Base-by-base conservation (phyloP, 495 filamentous ascomycete genomes). In the Penicillium atrosanguineum region DNA sequence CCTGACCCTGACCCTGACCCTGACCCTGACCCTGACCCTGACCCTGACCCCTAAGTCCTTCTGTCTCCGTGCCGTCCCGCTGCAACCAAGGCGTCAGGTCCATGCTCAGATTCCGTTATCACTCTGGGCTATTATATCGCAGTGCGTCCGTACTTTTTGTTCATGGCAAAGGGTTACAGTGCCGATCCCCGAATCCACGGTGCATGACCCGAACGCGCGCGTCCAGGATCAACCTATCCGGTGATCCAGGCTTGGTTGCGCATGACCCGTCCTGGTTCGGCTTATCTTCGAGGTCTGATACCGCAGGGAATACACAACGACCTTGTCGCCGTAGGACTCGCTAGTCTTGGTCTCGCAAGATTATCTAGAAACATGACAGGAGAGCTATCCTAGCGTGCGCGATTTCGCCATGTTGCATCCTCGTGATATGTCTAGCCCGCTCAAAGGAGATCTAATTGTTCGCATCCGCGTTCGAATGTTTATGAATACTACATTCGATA, bases 191-290 rank as follows among this genome's bases (percentile, higher is more conserved):
- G 34, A 31, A n/a, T 23, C 41, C 34, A 11, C 53, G 47, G 46
- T 39, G 50, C 62, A 61, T 60, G 60, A 60, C 58, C 55, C 44
- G 36, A 51, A 39, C 39, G 25, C 29, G 25, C 36, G 29, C 23
- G 39, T 43, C 46, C 41, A 57, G 47, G 57, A 54, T 52, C 57
- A 44, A 38, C 51, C 54, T 44, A 56, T 50, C 62, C 40, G 56
- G 50, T 62, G 59, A 62, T 60, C 56, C 29, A 34, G 21, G 15
- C 42, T 39, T 20, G 26, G 19, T 40, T 38, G 55, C 62, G 62
- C 62, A 65, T 65, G 62, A 65, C 62, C 61, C 46, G 41, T 20
- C 40, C 46, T 29, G 52, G 47, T 41, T 19, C 45, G 19, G 19
- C 7, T 49, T 39, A 19, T 40, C 38, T 29, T 18, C 16, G 1